Evolutionary conservation across 78 protist species (phyloP), one percentile per base, ranked within the genome.

Genomic region (Cavenderia fasciculata): DNA sequence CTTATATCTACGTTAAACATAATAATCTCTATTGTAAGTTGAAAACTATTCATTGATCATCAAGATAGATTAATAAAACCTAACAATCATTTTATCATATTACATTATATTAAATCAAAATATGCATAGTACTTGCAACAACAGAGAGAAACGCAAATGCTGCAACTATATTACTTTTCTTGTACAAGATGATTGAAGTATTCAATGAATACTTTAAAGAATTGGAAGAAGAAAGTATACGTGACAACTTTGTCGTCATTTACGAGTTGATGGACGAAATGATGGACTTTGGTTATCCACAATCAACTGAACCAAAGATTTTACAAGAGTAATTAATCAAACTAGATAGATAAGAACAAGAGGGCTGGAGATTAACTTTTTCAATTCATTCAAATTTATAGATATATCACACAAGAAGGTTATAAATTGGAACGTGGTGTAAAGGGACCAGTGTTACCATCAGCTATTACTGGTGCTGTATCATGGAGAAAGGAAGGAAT

Each of bases 211-310:
- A 98, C 70, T 98, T 97, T 54, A 59, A 77, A 21, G 97, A 90
- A 86, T 85, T 98, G 19, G 96, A 95, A 49, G 99, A 98, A 71
- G 99, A 99, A 74, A 74, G 95, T 54, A 96, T 99, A 57, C 86
- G 98, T 23, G 99, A 99, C 92, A 99, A 99, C 95, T 99, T 99
- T 69, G 99, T 98, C 1, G 71, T 99, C 52, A 96, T 96, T 19
- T 98, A 98, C 94, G 99, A 99, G 77, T 96, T 99, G 14, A 86
- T 99, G 57, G 99, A 99, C 59, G 99, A 99, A 86, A 98, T 98
- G 98, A 96, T 98, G 98, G 99, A 99, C 71, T 98, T 96, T 68
- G 99, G 99, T 19, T 96, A 95, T 63, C 99, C 98, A 27, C 99
- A 98, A 94, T 79, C 75, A 36, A 96, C 99, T 1, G 99, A 98